Evolutionary conservation across 257 asterid species (phyloP).

Genomic region (Leptodermis oblonga): DNA sequence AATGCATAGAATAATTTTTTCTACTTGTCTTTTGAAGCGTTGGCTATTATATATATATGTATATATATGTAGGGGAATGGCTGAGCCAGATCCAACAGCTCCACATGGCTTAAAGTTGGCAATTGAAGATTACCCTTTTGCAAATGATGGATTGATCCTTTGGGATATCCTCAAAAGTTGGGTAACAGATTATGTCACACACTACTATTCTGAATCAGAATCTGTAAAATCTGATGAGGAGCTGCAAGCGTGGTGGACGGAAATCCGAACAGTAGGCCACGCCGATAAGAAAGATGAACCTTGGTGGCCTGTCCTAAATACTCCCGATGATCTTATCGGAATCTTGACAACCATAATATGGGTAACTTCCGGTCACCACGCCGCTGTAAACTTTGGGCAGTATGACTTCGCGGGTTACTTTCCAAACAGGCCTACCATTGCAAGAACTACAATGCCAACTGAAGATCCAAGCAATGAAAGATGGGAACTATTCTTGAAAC

Average conservation of each 20-base stretch:
- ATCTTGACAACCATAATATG: conserved; percentile 64
- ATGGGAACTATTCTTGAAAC: conserved; percentile 31
- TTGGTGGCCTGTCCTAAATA: conserved; percentile 72
- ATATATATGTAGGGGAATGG: conserved; percentile 94
- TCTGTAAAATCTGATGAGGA: conserved; percentile 45
- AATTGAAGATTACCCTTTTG: conserved; percentile 76
- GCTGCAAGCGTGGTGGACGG: conserved; percentile 82
- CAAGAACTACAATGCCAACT: conserved; percentile 53
- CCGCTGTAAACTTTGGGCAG: conserved; percentile 85
- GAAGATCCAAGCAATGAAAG: conserved; percentile 54
- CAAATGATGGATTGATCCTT: conserved; percentile 63
- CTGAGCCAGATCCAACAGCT: conserved; percentile 60
- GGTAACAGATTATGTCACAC: conserved; percentile 58
- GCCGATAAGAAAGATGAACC: conserved; percentile 69
- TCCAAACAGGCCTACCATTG: conserved; percentile 70
- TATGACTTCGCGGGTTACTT: conserved; percentile 22
- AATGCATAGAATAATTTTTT: background rate
- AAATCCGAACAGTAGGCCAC: conserved; percentile 59
- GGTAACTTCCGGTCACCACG: conserved; percentile 75
- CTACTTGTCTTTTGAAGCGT: no score
- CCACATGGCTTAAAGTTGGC: conserved; percentile 68
- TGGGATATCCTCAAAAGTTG: conserved; percentile 73
- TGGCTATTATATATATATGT: no score
- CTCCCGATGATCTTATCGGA: conserved; percentile 40
- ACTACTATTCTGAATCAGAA: conserved; percentile 40